Base-by-base conservation (phyloP, 345 rosid species). In the Aethionema arabicum region DNA sequence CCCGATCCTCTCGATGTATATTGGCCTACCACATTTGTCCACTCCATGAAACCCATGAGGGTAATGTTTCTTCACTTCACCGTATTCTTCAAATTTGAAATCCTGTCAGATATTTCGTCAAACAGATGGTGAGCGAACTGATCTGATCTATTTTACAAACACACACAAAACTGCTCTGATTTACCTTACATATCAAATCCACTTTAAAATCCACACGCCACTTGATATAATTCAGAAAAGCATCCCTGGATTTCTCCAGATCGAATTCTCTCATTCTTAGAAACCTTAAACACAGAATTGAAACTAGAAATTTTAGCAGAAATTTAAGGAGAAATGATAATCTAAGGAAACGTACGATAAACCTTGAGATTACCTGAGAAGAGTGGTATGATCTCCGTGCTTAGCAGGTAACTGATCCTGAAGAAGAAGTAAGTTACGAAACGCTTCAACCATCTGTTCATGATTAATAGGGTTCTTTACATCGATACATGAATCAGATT, bases 41-140 rank as follows among this genome's bases (percentile, higher is more conserved):
- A 86, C 91, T 43, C 95, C 91, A 73, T 88, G 98, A 79, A 88
- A 91, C 13, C 96, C 98, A 56, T 88, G 96, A 42, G 98, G 96
- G 71, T 91, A 88, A 43, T 82, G 75, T 61, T 78, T 90, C 82
- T 84, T 80, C 65, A 91, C 92, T 73, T 88, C 87, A 51, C 80
- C 90, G 67, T 80, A 74, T 76, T 91, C 98, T 50, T 88, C 85
- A 68, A 81, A 91, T 48, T 79, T 82, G 58, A 88, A 88, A 75
- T 79, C 90, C 96, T 88, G 67, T 46, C 59, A 50, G n/a, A 59
- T 16, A 67, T 55, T 55, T 55, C 62, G 12, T 55, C 38, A 62
- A 45, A 36, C 32, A 54, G 6, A 1, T 45, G 44, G 70, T 66
- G 56, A 38, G 56, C 36, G 8, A 47, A 7, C 27, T 30, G 5